A percentile compares a stretch with the other conserved stretches of the same genome.
phyloP scores from a whole-genome alignment of 2,329 filamentous ascomycete species.

The Talaromyces rugulosus region DNA sequence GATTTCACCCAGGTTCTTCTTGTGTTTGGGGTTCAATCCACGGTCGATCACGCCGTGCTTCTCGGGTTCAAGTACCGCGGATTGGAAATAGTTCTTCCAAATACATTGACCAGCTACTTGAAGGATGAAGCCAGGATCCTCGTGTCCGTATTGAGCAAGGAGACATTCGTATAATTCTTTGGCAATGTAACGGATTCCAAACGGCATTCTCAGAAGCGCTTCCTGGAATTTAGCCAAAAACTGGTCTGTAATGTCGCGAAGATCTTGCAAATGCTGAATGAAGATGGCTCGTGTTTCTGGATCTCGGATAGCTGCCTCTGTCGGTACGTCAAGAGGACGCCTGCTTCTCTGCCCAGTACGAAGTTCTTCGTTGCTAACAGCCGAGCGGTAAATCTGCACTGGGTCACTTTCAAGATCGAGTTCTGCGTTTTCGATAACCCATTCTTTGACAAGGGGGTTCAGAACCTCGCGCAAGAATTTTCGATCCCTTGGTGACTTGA shows the following conservation, averaged over 20 bases:
- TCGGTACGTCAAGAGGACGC: constrained; percentile 76
- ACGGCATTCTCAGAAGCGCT: constrained; percentile 81
- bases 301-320: constrained; percentile 93
- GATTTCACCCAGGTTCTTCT: constrained; percentile 85
- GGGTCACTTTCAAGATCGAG: constrained; percentile 95
- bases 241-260: constrained; percentile 90
- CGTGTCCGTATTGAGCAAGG: constrained; percentile 70
- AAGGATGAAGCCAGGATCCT: constrained; percentile 71
- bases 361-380: constrained; percentile 96
- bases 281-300: constrained; percentile 88
- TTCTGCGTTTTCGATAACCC: constrained; percentile 86
- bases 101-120: constrained; percentile 87
- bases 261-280: constrained; percentile 88
- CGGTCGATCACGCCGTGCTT: constrained; percentile 90
- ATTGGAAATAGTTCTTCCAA: constrained; percentile 90
- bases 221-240: constrained; percentile 81
- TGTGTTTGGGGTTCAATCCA: constrained; percentile 82
- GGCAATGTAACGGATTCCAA: constrained; percentile 82
- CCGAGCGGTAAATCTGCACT: constrained; percentile 91
- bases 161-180: constrained; percentile 80
- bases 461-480: constrained; percentile 87
- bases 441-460: constrained; percentile 79
- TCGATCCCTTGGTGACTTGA: constrained; percentile 83
- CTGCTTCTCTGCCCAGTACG: constrained; percentile 80
- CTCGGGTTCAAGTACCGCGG: constrained; percentile 83